Evolutionary conservation across 2,329 filamentous ascomycete genomes (phyloP).

Genomic region (Exophiala xenobiotica): DNA sequence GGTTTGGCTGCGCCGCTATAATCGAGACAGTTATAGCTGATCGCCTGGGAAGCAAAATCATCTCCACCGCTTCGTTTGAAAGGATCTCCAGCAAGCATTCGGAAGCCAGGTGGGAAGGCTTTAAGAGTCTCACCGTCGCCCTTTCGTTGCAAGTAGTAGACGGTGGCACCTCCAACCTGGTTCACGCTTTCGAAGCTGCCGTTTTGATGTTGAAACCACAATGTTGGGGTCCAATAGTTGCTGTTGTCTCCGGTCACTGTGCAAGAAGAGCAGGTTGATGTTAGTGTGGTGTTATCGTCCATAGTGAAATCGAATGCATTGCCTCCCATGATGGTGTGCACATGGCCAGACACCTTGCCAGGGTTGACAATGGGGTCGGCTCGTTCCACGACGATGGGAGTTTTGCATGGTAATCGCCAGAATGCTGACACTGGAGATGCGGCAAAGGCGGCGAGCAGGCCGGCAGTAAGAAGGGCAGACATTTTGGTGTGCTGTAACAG

Average conservation of each 20-base stretch:
- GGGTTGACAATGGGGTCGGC: constrained; percentile 67
- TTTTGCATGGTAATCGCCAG: constrained; percentile 32
- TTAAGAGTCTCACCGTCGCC: constrained; percentile 64
- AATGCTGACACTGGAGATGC: constrained; percentile 30
- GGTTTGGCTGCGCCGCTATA: constrained; percentile 42
- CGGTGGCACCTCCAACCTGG: constrained; percentile 55
- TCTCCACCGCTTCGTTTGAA: constrained; percentile 58
- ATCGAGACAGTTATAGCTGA: constrained; percentile 55
- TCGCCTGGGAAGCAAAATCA: constrained; percentile 54
- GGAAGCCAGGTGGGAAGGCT: constrained; percentile 68
- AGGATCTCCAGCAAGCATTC: constrained; percentile 68
- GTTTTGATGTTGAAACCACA: constrained; percentile 67
- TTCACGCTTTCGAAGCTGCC: constrained; percentile 65
- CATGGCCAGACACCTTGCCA: constrained; percentile 59
- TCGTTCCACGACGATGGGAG: constrained; percentile 35
- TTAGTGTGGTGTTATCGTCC: constrained; percentile 35
- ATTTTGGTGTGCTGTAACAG: constrained; percentile 16
- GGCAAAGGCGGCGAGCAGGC: constrained; percentile 24
- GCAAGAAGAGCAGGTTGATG: constrained; percentile 70
- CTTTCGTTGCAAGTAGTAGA: constrained; percentile 55
- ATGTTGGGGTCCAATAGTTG: constrained; percentile 73
- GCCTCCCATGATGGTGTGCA: constrained; percentile 70
- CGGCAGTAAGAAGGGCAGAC: constrained; percentile 21
- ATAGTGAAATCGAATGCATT: constrained; percentile 64
- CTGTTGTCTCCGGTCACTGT: constrained; percentile 66